Conservation (phyloP, 257 asterid species). For the Solanum peruvianum region DNA sequence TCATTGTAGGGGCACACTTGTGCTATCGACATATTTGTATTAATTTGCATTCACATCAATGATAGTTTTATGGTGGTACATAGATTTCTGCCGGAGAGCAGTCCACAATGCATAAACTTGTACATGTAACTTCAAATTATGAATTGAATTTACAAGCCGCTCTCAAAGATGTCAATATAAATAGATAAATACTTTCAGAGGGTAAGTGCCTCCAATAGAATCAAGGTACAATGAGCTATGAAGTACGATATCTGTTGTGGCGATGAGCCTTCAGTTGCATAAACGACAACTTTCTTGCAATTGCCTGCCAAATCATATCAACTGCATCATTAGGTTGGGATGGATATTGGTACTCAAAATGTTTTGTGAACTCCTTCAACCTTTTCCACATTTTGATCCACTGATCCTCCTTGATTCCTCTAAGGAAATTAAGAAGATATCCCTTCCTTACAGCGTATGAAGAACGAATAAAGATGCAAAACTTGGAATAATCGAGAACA, state of each 20-base stretch:
- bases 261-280: constrained; percentile 34
- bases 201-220: neutral
- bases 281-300: constrained; percentile 29
- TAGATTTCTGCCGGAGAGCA: neutral
- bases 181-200: neutral
- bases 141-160: neutral
- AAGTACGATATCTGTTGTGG: constrained; percentile 46
- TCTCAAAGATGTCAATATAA: neutral
- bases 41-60: neutral
- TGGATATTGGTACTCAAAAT: constrained; percentile 58
- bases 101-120: neutral
- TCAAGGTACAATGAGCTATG: neutral
- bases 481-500: constrained; percentile 55
- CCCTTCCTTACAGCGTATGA: constrained; percentile 48
- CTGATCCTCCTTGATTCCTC: constrained; percentile 36
- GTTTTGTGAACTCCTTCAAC: constrained; percentile 29
- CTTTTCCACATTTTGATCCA: constrained; percentile 59
- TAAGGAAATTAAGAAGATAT: constrained; percentile 51
- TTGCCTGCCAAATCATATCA: constrained; percentile 84
- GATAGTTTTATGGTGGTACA: neutral
- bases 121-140: neutral
- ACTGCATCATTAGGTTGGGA: constrained; percentile 57
- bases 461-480: constrained; percentile 50
- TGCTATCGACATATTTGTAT: neutral
- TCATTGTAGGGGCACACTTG: neutral